Conservation (phyloP, 176 grass and related monocot species). For the Poa pratensis region DNA sequence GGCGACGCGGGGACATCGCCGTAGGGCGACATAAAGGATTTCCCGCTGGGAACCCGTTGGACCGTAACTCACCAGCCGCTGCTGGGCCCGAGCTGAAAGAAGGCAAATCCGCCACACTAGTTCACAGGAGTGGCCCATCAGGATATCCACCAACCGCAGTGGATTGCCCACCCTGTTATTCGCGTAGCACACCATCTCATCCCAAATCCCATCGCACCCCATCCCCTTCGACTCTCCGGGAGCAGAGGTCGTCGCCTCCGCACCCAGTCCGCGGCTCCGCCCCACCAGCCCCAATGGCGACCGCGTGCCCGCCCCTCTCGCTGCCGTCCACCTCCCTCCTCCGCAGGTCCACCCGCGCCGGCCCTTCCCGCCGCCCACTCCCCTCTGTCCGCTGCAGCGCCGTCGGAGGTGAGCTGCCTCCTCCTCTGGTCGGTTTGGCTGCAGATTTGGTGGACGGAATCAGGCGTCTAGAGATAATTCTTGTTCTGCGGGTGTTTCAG, state of each 20-base stretch:
- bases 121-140: background rate
- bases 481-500: conserved; percentile 43
- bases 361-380: conserved; percentile 30
- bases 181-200: background rate
- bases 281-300: conserved; percentile 48
- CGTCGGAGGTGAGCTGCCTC: conserved; percentile 65
- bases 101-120: background rate
- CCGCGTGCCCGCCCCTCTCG: conserved; percentile 70
- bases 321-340: conserved; percentile 53
- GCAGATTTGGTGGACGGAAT: background rate
- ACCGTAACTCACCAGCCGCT: too few relatives aligned
- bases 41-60: too few relatives aligned
- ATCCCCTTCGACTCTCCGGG: conserved; percentile 24
- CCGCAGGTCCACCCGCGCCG: conserved; percentile 37
- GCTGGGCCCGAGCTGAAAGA: too few relatives aligned
- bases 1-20: too few relatives aligned
- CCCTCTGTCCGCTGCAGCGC: conserved; percentile 62
- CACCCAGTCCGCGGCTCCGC: conserved; percentile 11
- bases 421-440: background rate
- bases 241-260: conserved; percentile 38
- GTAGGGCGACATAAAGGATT: too few relatives aligned
- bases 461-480: background rate
- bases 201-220: conserved; percentile 35
- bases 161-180: background rate
- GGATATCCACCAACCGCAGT: background rate